Evolutionary conservation across 2,329 filamentous ascomycete species (phyloP), one percentile per base, ranked within the genome.

Genomic region (Aureobasidium musti): DNA sequence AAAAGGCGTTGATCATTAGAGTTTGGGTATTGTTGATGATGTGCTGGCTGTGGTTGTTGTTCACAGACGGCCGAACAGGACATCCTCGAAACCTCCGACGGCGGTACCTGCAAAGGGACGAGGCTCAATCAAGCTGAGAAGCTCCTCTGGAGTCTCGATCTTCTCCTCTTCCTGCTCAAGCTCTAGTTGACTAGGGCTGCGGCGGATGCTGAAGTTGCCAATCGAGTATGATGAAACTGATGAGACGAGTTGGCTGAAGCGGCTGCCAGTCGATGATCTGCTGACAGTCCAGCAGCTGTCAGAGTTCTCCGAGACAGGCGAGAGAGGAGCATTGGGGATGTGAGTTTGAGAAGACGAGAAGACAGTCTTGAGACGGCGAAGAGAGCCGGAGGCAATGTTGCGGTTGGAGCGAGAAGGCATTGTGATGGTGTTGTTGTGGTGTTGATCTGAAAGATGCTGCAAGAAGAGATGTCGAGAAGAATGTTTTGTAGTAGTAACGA

Each of bases 81-180:
- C 65, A 65, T 70, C 69, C 45, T 70, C 69, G 65, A 70, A 67
- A 49, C 67, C 60, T 39, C 66, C 68, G 45, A 68, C 52, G 21
- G 67, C 67, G 39, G 60, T 60, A 41, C 63, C 60, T 28, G 61
- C 59, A 8, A 65, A 60, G n/a, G 70, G 71, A 30, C 71, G 59
- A 19, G 71, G 71, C 67, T 72, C 71, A 33, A 72, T 68, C 63
- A 72, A 23, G 47, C 33, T 61, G 26, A 65, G 65, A 5, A 70
- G 65, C 64, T 70, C 70, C 35, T 69, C 66, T 23, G 60, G 64
- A 49, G 68, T 71, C 17, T 47, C 39, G 11, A 67, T 65, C 17
- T 66, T 66, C 65, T 72, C 71, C 68, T 72, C 71, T 61, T 71
- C 70, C 28, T 72, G 66, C 66, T 70, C 69, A 28, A 72, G 67